Percentiles rank a stretch among this genome's conserved stretches.
These are phyloP conservation scores for Aureobasidium vineae DNA, from an alignment of 2,329 filamentous ascomycete species.

Conservation along the genomic window DNA sequence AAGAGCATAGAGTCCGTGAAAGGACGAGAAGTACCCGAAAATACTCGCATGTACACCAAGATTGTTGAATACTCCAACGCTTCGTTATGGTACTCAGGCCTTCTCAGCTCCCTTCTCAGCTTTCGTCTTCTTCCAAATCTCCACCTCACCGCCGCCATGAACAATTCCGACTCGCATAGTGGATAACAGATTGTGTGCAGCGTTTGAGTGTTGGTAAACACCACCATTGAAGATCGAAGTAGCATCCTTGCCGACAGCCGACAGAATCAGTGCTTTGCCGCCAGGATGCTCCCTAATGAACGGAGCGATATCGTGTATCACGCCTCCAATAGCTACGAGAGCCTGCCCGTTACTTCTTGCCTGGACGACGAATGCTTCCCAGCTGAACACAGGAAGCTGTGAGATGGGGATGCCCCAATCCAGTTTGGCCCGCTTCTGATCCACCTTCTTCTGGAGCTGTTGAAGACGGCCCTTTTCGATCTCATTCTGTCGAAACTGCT, in stretches of 20 bases:
- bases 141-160: slow-evolving; percentile 81
- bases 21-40: neutral
- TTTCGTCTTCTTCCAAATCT: slow-evolving; percentile 88
- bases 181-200: slow-evolving; percentile 81
- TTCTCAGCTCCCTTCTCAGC: slow-evolving; percentile 72
- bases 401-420: slow-evolving; percentile 87
- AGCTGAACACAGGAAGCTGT: slow-evolving; percentile 78
- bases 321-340: slow-evolving; percentile 81
- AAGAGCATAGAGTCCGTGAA: neutral
- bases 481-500: slow-evolving; percentile 87
- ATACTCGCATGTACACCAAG: neutral
- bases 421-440: slow-evolving; percentile 76
- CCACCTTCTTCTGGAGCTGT: slow-evolving; percentile 88
- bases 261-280: slow-evolving; percentile 80
- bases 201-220: slow-evolving; percentile 86
- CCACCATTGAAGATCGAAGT: slow-evolving; percentile 91
- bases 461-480: slow-evolving; percentile 89
- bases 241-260: slow-evolving; percentile 80
- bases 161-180: slow-evolving; percentile 87
- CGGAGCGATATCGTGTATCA: slow-evolving; percentile 64
- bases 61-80: neutral
- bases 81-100: neutral
- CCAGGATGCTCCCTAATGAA: slow-evolving; percentile 91
- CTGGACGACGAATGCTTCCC: slow-evolving; percentile 80
- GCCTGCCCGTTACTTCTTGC: slow-evolving; percentile 74